These are phyloP conservation scores for Cystobasidium sp. DNA, from an alignment of 1,284 basidiomycete species.

Conservation along the genomic window DNA sequence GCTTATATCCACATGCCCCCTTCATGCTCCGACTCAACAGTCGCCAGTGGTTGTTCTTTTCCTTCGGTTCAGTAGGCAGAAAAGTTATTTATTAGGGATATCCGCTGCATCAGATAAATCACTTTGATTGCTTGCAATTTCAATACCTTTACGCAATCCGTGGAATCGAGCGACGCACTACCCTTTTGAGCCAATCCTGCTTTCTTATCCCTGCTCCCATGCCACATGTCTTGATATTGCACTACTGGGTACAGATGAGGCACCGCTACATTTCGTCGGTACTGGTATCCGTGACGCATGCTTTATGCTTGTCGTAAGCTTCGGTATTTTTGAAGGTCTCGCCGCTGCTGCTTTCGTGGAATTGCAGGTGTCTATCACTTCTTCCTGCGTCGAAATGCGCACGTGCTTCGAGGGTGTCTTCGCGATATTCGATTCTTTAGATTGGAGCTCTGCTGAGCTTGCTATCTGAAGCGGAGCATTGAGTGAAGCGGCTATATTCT, in stretches of 20 bases:
- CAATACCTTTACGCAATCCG: too few relatives aligned
- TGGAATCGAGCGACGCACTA: too few relatives aligned
- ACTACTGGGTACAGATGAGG: not conserved
- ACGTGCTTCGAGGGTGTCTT: not conserved
- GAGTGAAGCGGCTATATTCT: not conserved
- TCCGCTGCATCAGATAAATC: too few relatives aligned
- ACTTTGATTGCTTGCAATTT: too few relatives aligned
- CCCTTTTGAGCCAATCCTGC: too few relatives aligned
- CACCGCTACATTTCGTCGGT: not conserved
- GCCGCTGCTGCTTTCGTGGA: not conserved
- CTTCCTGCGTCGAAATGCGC: not conserved
- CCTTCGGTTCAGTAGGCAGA: too few relatives aligned
- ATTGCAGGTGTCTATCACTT: not conserved
- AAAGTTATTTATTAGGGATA: too few relatives aligned
- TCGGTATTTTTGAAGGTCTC: not conserved
- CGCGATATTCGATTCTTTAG: not conserved
- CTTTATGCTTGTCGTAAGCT: not conserved
- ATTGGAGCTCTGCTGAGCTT: not conserved
- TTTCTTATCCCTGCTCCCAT: not conserved
- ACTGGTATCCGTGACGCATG: constrained; percentile 5
- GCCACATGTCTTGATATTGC: not conserved
- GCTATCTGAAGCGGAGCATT: not conserved
- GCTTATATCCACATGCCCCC: too few relatives aligned
- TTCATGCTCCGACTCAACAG: too few relatives aligned
- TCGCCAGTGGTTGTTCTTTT: too few relatives aligned